Evolutionary conservation across 2,329 filamentous ascomycete genomes (phyloP), one percentile per base, ranked within the genome.

Genomic region (Parastagonospora avenae): DNA sequence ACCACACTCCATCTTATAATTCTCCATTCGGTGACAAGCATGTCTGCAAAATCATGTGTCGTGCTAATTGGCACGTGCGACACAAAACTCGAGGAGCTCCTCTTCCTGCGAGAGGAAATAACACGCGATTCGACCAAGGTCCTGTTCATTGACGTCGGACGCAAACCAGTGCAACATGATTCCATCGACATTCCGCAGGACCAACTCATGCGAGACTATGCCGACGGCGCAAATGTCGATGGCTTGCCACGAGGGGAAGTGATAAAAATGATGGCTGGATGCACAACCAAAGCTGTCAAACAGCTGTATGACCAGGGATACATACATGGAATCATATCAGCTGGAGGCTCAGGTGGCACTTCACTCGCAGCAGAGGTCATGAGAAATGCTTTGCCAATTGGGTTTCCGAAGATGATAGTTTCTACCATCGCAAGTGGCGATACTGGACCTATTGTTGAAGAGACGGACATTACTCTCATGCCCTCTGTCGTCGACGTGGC

Each of bases 401-500:
- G 86, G 0, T 81, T 90, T 43, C 87, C 88, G 0, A 90, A 90
- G 62, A 59, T 90, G 38, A 85, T 90, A 45, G 83, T 90, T 2
- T 87, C 84, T 16, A 90, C 88, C 0, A 82, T 90, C 59, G 86
- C 86, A 0, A 86, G 83, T 29, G 86, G 87, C 2, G 84, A 90
- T 55, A 84, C 85, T 1, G 80, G 79, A 0, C 81, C 82, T 0
- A 82, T 88, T n/a, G 77, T 90, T 1, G 85, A 82, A 35, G 86
- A 89, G 67, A 83, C 82, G 0, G 88, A 90, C 55, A 86, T 90
- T 40, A 82, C 82, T 0, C 80, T 90, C 73, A 87, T 89, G 82
- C 87, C 89, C 60, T 86, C 82, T 12, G 85, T 90, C 1, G 87
- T 90, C 11, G 88, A 91, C 50, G 80, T 90, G 43, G 85, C 87